phyloP scores from a whole-genome alignment of 225 moss, liverwort and hornwort species.

The Takakia lepidozioides region DNA sequence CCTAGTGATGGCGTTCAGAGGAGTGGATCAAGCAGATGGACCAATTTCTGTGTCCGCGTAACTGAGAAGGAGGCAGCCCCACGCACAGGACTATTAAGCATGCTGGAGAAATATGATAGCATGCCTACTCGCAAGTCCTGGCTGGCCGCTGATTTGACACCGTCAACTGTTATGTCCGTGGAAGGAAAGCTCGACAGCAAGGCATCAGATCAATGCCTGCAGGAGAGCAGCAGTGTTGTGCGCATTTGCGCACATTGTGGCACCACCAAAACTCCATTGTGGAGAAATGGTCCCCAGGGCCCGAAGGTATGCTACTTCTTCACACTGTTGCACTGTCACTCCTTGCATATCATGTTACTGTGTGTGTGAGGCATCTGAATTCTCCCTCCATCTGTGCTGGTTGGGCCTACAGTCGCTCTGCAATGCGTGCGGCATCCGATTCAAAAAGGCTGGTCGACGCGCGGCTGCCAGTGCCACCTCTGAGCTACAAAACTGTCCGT shows the following conservation, averaged over 20 bases:
- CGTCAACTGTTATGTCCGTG: slow-evolving; percentile 2
- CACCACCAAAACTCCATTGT: slow-evolving; percentile 59
- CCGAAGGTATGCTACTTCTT: slow-evolving; percentile 31
- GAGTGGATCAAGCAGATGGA: slow-evolving; percentile 24
- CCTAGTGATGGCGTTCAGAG: slow-evolving; percentile 8
- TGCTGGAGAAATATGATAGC: slow-evolving; percentile 21
- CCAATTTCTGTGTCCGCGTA: slow-evolving; percentile 12
- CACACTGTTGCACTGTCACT: background rate
- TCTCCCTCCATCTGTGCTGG: too few relatives aligned
- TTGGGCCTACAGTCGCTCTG: slow-evolving; percentile 60
- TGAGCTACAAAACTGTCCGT: slow-evolving; percentile 13
- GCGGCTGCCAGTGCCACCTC: slow-evolving; percentile 34
- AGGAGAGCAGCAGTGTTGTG: slow-evolving; percentile 19
- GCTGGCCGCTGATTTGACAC: slow-evolving; percentile 12
- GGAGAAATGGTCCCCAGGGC: slow-evolving; percentile 73
- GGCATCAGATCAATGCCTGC: slow-evolving; percentile 23
- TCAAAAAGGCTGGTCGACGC: slow-evolving; percentile 63
- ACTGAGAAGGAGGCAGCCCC: slow-evolving; percentile 22
- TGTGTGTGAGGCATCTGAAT: too few relatives aligned
- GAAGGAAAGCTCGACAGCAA: too few relatives aligned
- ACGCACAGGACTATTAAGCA: slow-evolving; percentile 13
- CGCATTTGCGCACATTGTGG: slow-evolving; percentile 68
- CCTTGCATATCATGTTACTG: background rate
- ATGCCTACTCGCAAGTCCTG: slow-evolving; percentile 22
- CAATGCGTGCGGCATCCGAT: slow-evolving; percentile 78